phyloP scores from a whole-genome alignment of 371 early-diverging fungal species.

The Apophysomyces variabilis region DNA sequence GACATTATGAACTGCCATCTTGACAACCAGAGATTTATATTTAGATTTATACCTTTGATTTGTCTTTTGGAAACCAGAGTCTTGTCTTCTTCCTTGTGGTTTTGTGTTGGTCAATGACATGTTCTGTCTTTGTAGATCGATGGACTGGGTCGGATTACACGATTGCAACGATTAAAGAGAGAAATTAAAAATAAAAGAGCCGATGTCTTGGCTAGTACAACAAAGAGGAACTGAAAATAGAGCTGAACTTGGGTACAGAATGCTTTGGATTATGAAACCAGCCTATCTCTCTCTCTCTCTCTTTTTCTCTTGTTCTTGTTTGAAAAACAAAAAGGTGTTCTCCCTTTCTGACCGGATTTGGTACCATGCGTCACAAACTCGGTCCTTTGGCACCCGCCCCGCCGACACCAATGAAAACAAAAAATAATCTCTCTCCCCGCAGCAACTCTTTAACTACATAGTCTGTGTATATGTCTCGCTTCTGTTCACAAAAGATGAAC shows the following conservation, averaged over 20 bases:
- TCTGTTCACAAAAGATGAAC: too few species aligned
- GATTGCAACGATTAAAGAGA: background rate
- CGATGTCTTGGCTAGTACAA: background rate
- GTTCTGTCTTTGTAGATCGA: background rate
- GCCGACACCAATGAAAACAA: background rate
- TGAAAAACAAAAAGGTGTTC: background rate
- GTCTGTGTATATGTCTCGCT: too few species aligned
- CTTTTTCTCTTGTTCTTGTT: slow-evolving; percentile 1
- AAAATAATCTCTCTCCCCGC: too few species aligned
- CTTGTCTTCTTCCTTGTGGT: slow-evolving; percentile 46
- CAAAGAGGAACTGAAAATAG: too few species aligned
- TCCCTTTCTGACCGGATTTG: slow-evolving; percentile 7
- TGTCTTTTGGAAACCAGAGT: slow-evolving; percentile 26
- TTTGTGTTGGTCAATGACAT: slow-evolving; percentile 33
- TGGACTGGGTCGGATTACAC: background rate
- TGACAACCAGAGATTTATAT: too few species aligned
- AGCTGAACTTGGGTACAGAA: background rate
- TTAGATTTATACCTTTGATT: slow-evolving; percentile 23
- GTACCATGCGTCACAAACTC: slow-evolving; percentile 11
- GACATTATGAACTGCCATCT: background rate
- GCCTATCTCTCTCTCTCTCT: background rate
- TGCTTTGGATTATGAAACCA: background rate
- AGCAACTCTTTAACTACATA: too few species aligned
- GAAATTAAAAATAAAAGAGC: background rate
- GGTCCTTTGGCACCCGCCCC: background rate